Evolutionary conservation across 164 flowering plant genomes (phyloP), one percentile per base, ranked within the genome.

Genomic region (Aristolochia contorta): DNA sequence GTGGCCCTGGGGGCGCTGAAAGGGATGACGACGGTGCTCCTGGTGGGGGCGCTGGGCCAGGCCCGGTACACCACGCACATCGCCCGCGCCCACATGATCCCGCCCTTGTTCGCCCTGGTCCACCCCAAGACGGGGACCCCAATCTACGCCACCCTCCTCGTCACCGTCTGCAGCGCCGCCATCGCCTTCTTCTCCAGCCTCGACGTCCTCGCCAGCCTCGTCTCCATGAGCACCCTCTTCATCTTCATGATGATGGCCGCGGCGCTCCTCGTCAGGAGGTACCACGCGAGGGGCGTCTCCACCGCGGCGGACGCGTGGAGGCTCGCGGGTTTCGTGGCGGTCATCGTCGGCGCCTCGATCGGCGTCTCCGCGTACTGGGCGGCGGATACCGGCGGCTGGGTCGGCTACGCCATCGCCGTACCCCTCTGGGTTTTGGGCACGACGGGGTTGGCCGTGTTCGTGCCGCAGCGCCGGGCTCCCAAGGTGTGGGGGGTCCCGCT

Each of bases 101-200:
- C 96, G 4, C 96, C 96, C 12, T 78, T 71, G 71, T 84, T 89
- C 67, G 96, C 91, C 21, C 70, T 73, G 13, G 81, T 89, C 33
- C 96, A 89, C 56, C 96, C 96, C 0, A 84, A 72, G 64, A 82
- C 87, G 4, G 80, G 82, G 54, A 86, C 96, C 13, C 96, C 96
- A 16, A 71, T 86, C 7, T 41, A 89, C 65, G 96, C 91, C 4
- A 81, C 89, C 12, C 65, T 86, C 7, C 46, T 83, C 54, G 70
- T 76, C 0, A 74, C 93, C 25, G 63, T 71, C 6, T 53, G 71
- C 6, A 75, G 84, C 37, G 74, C 77, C 4, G 37, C 71, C 32
- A 52, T 89, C 0, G 80, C 86, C 33, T 69, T 89, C 12, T 89
- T 86, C 78, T 60, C 96, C 12, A 79, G 91, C 67, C 72, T 89